Conservation (phyloP, 2,329 filamentous ascomycete genomes). For the Basipetospora chlamydospora region DNA sequence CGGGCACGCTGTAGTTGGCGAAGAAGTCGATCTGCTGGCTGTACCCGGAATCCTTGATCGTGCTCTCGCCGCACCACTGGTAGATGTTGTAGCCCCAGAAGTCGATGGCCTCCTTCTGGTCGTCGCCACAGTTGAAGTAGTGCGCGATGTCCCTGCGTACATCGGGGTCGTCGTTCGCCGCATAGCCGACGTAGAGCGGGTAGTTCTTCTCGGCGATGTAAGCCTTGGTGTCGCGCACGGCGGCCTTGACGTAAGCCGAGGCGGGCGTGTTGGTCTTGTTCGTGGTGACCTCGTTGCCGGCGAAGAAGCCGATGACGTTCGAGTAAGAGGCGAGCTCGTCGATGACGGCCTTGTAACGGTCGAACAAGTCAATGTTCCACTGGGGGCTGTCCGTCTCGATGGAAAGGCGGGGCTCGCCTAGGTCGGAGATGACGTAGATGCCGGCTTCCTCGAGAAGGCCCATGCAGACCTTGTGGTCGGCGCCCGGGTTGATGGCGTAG, state of each 20-base stretch:
- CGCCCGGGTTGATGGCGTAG: slow-evolving; percentile 74
- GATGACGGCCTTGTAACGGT: slow-evolving; percentile 71
- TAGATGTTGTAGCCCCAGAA: slow-evolving; percentile 99
- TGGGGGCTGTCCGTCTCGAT: slow-evolving; percentile 69
- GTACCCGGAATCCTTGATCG: slow-evolving; percentile 65
- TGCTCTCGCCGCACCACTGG: slow-evolving; percentile 89
- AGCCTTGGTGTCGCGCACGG: slow-evolving; percentile 87
- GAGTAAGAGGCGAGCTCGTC: slow-evolving; percentile 69
- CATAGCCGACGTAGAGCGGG: slow-evolving; percentile 87
- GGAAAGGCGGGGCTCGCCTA: slow-evolving; percentile 66
- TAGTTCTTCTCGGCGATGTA: slow-evolving; percentile 76
- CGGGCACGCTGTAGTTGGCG: slow-evolving; percentile 73
- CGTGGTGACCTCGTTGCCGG: slow-evolving; percentile 95
- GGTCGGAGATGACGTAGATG: slow-evolving; percentile 90
- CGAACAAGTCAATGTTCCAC: slow-evolving; percentile 68
- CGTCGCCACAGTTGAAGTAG: slow-evolving; percentile 82
- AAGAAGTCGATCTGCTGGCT: slow-evolving; percentile 75
- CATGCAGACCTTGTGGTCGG: slow-evolving; percentile 78
- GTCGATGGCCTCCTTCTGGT: slow-evolving; percentile 55
- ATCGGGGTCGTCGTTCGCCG: slow-evolving; percentile 78
- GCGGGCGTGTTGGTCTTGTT: slow-evolving; percentile 74
- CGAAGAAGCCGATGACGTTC: slow-evolving; percentile 95
- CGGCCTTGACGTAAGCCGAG: slow-evolving; percentile 92
- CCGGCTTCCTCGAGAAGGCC: slow-evolving; percentile 62
- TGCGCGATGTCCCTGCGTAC: slow-evolving; percentile 72